phyloP scores from a whole-genome alignment of 2,329 filamentous ascomycete genomes.

The Parastagonospora nodorum region DNA sequence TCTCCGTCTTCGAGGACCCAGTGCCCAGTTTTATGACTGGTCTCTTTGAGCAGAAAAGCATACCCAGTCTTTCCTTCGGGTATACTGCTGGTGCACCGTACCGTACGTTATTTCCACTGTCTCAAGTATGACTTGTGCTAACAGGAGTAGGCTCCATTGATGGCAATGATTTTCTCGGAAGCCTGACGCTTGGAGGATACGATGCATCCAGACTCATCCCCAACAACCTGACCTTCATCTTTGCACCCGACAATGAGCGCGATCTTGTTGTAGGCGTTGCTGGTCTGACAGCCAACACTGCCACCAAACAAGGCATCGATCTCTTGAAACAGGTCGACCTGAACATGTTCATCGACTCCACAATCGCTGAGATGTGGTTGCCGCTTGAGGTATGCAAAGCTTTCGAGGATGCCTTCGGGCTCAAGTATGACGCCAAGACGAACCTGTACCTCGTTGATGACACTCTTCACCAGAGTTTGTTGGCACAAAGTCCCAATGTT shows the following conservation, averaged over 20 bases:
- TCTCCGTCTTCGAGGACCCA: conserved; percentile 57
- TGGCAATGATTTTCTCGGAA: conserved; percentile 44
- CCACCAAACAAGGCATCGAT: conserved; percentile 40
- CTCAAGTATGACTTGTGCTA: background rate
- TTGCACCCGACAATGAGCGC: conserved; percentile 61
- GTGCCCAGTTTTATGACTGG: conserved; percentile 59
- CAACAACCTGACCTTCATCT: conserved; percentile 65
- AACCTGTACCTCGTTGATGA: conserved; percentile 68
- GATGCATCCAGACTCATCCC: conserved; percentile 66
- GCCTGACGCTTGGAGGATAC: conserved; percentile 71
- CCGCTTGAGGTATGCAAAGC: conserved; percentile 62
- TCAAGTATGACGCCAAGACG: conserved; percentile 68
- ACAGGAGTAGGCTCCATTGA: conserved; percentile 22
- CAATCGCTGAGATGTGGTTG: conserved; percentile 55
- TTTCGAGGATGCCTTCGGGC: conserved; percentile 67
- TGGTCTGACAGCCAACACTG: conserved; percentile 43
- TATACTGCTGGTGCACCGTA: conserved; percentile 79
- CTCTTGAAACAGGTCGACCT: conserved; percentile 45
- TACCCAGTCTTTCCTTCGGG: conserved; percentile 75
- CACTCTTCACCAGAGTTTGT: conserved; percentile 59
- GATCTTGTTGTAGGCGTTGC: conserved; percentile 64
- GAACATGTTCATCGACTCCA: conserved; percentile 55
- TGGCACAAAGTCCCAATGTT: conserved; percentile 48
- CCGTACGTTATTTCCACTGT: conserved; percentile 52
- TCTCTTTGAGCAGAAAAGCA: conserved; percentile 61